Conservation (phyloP, 257 asterid genomes). For the Coffea canephora region DNA sequence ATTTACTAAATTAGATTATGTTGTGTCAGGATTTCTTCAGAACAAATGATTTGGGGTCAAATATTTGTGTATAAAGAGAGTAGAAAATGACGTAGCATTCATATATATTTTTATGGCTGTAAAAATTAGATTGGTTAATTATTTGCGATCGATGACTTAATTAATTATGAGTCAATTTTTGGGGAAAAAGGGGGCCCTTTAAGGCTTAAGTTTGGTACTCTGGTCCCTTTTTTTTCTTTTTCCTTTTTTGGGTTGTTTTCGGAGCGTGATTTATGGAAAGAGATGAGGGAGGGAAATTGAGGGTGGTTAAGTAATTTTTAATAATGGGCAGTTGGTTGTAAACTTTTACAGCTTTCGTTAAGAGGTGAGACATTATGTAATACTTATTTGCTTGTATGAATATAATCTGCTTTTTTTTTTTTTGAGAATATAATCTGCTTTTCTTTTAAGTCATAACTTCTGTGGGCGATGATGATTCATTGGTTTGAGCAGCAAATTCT, state of each 20-base stretch:
- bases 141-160: background rate
- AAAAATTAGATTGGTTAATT: constrained; percentile 2
- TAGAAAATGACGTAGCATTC: background rate
- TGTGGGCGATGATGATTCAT: no score
- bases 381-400: background rate
- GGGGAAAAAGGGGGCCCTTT: background rate
- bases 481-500: no score
- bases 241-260: background rate
- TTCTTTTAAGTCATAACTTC: no score
- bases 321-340: background rate
- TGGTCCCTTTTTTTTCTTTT: background rate
- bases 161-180: constrained; percentile 2
- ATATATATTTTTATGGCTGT: background rate
- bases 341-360: background rate
- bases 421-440: background rate
- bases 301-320: background rate
- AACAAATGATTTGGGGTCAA: no score
- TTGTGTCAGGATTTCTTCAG: background rate
- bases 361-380: background rate
- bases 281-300: background rate
- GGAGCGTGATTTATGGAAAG: constrained; percentile 8
- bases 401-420: background rate
- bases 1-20: no score
- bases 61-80: no score
- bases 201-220: background rate